phyloP scores from a whole-genome alignment of 345 rosid species.

The Gossypium mustelinum region DNA sequence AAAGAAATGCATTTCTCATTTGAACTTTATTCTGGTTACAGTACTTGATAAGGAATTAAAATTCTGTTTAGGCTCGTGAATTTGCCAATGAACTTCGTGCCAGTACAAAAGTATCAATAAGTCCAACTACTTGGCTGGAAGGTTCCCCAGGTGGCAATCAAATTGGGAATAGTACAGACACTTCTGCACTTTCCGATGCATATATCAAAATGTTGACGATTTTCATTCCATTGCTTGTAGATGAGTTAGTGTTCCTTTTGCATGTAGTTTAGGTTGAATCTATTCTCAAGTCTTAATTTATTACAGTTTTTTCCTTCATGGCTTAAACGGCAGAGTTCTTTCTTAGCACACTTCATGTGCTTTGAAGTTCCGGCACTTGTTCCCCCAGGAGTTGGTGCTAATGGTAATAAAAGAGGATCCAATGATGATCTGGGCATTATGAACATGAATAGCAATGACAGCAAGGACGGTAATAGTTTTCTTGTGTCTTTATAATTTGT shows the following conservation, averaged over 20 bases:
- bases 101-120: conserved; percentile 90
- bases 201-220: conserved; percentile 97
- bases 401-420: conserved; percentile 55
- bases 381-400: conserved; percentile 73
- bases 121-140: conserved; percentile 96
- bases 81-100: conserved; percentile 99
- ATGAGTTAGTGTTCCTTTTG: conserved; percentile 57
- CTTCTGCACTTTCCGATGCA: conserved; percentile 91
- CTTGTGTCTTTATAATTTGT: conserved; percentile 11
- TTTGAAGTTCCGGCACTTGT: conserved; percentile 96
- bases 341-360: conserved; percentile 99
- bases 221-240: conserved; percentile 96
- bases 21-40: conserved; percentile 5
- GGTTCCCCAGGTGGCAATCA: conserved; percentile 77
- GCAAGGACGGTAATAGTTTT: conserved; percentile 54
- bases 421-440: conserved; percentile 90
- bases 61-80: conserved; percentile 78
- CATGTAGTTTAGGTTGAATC: conserved; percentile 77
- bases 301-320: conserved; percentile 18
- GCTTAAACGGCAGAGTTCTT: conserved; percentile 75
- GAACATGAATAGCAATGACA: conserved; percentile 85
- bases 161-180: conserved; percentile 58
- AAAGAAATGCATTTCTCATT: neutral
- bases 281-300: conserved; percentile 9
- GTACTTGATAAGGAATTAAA: neutral